Evolutionary conservation across 768 basidiomycete genomes (phyloP).

Genomic region (Sporobolomyces phaffii): DNA sequence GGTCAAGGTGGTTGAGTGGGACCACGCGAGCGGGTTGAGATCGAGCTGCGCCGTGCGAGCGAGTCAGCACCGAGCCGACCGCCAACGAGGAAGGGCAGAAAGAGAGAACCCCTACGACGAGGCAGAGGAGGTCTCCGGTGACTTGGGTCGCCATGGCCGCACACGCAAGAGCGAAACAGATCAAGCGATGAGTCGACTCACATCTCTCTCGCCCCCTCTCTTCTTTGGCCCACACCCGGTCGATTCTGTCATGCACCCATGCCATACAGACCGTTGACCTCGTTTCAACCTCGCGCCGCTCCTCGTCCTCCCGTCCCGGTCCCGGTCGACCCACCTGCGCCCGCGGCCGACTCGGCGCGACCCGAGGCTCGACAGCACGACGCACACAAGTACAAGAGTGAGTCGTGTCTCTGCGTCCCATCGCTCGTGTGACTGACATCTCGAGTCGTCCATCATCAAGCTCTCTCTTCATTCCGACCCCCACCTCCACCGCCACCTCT

Average conservation of each 20-base stretch:
- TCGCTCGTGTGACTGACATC: no score
- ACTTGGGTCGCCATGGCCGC: neutral
- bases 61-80: neutral
- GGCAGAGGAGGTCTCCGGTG: slow-evolving; percentile 25
- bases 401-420: no score
- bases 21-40: slow-evolving; percentile 41
- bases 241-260: neutral
- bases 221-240: neutral
- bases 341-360: neutral
- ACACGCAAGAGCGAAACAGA: neutral
- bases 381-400: no score
- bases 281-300: neutral
- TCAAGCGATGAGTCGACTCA: neutral
- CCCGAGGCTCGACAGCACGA: neutral
- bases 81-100: neutral
- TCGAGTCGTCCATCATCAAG: no score
- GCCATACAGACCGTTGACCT: slow-evolving; percentile 5
- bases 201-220: neutral
- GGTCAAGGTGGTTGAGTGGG: slow-evolving; percentile 35
- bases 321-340: neutral
- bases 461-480: no score
- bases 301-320: neutral
- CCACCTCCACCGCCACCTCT: no score
- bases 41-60: slow-evolving; percentile 35
- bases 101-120: slow-evolving; percentile 11